phyloP scores from a whole-genome alignment of 495 filamentous ascomycete species.

The Trichocladium uniseriatum region DNA sequence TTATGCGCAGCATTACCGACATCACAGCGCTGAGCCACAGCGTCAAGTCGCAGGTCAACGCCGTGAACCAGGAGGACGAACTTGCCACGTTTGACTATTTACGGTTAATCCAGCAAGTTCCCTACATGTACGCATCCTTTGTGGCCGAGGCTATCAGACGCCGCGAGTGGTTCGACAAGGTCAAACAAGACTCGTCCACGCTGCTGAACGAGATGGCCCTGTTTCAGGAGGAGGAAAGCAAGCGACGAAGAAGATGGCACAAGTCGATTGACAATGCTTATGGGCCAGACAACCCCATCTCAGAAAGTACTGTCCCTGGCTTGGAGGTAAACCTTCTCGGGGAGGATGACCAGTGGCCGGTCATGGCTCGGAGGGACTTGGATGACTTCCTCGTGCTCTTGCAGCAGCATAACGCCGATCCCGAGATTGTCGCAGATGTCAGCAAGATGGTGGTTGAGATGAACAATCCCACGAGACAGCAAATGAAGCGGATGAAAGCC shows the following conservation, averaged over 20 bases:
- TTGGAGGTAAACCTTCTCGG: constrained; percentile 80
- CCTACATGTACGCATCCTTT: constrained; percentile 79
- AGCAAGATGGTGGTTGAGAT: constrained; percentile 51
- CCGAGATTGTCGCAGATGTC: constrained; percentile 42
- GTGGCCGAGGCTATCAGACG: constrained; percentile 76
- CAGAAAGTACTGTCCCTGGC: constrained; percentile 50
- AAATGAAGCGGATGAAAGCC: constrained; percentile 70
- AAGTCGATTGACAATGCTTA: constrained; percentile 60
- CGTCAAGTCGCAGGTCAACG: constrained; percentile 58
- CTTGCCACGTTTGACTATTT: constrained; percentile 67
- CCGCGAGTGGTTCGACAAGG: constrained; percentile 83
- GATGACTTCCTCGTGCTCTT: constrained; percentile 55
- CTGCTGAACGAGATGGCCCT: constrained; percentile 85
- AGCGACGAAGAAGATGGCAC: constrained; percentile 81
- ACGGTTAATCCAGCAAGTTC: constrained; percentile 65
- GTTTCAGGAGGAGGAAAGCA: constrained; percentile 83
- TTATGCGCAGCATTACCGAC: constrained; percentile 70
- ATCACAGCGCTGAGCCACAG: constrained; percentile 65
- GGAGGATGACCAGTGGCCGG: constrained; percentile 72
- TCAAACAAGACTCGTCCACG: constrained; percentile 71
- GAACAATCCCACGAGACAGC: constrained; percentile 63
- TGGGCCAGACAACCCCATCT: constrained; percentile 24
- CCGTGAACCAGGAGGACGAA: constrained; percentile 60
- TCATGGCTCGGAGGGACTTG: constrained; percentile 51
- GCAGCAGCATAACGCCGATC: constrained; percentile 42